Evolutionary conservation across 306 rosid species (phyloP).

Genomic region (Prunus mira): DNA sequence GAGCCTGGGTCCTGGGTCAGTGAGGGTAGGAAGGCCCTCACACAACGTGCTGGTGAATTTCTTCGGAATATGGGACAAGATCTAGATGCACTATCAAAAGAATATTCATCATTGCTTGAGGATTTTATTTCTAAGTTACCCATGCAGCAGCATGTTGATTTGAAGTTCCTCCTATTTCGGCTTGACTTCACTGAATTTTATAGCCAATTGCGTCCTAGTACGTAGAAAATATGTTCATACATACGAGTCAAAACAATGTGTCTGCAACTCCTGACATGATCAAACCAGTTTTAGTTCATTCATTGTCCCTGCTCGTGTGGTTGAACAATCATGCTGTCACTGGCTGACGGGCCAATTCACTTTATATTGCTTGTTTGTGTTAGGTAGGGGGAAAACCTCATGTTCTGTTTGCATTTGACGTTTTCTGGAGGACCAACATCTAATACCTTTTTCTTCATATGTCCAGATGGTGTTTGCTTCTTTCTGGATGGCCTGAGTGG

Average conservation of each 20-base stretch:
- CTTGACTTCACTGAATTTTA: constrained; percentile 95
- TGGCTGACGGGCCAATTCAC: constrained; percentile 39
- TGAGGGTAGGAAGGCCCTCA: constrained; percentile 89
- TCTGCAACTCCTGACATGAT: constrained; percentile 17
- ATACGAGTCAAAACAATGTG: constrained; percentile 25
- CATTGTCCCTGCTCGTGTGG: constrained; percentile 29
- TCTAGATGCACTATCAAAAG: constrained; percentile 71
- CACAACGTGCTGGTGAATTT: constrained; percentile 83
- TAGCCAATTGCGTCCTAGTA: constrained; percentile 54
- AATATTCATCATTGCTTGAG: constrained; percentile 83
- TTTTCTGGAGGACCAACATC: constrained; percentile 17
- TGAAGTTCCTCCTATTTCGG: constrained; percentile 91
- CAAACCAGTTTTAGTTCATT: constrained; percentile 30
- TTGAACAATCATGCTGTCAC: constrained; percentile 29
- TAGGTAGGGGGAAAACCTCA: constrained; percentile 40
- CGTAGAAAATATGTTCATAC: constrained; percentile 32
- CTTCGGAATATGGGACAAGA: constrained; percentile 73
- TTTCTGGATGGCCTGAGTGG: constrained; percentile 42
- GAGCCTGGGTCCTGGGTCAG: constrained; percentile 70
- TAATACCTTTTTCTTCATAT: constrained; percentile 2
- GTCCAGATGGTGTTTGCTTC: constrained; percentile 39
- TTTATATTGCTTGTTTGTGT: constrained; percentile 30
- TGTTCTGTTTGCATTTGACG: background rate
- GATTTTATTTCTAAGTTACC: constrained; percentile 92
- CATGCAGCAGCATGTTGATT: constrained; percentile 91